phyloP scores from a whole-genome alignment of 805 yeast genomes.

The Nakazawaea holstii region DNA sequence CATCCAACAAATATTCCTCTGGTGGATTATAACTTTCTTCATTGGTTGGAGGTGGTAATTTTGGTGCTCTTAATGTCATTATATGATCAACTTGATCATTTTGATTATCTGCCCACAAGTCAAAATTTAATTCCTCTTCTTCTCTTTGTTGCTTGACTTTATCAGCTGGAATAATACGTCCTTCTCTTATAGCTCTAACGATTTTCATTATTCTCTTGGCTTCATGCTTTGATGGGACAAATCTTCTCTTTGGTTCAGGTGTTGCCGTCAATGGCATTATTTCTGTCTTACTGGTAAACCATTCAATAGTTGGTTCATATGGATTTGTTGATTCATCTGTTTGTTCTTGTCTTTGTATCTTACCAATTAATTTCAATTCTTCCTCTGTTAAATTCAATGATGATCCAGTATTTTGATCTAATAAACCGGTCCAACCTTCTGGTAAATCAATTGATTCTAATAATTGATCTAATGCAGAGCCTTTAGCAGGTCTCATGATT shows the following conservation, averaged over 20 bases:
- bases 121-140: constrained; percentile 51
- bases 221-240: constrained; percentile 94
- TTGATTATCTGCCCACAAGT: constrained; percentile 73
- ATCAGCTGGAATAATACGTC: constrained; percentile 79
- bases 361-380: constrained; percentile 82
- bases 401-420: constrained; percentile 85
- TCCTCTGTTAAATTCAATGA: constrained; percentile 78
- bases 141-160: constrained; percentile 47
- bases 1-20: constrained; percentile 79
- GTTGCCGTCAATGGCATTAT: constrained; percentile 87
- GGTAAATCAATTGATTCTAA: constrained; percentile 91
- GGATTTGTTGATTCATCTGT: constrained; percentile 81
- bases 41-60: constrained; percentile 90
- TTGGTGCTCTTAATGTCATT: constrained; percentile 93
- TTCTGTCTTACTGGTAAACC: constrained; percentile 86
- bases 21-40: constrained; percentile 98
- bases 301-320: constrained; percentile 89
- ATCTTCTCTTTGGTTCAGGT: constrained; percentile 97
- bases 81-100: constrained; percentile 62
- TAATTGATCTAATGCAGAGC: constrained; percentile 87
- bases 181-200: constrained; percentile 94
- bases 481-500: constrained; percentile 98
- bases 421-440: constrained; percentile 97
- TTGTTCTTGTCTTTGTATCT: constrained; percentile 78
- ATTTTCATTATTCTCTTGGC: constrained; percentile 95